Percentiles rank a stretch among this genome's conserved stretches.
These are phyloP conservation scores for Umbelopsis sp. DNA, from an alignment of 371 early-diverging fungal species.

Conservation along the genomic window DNA sequence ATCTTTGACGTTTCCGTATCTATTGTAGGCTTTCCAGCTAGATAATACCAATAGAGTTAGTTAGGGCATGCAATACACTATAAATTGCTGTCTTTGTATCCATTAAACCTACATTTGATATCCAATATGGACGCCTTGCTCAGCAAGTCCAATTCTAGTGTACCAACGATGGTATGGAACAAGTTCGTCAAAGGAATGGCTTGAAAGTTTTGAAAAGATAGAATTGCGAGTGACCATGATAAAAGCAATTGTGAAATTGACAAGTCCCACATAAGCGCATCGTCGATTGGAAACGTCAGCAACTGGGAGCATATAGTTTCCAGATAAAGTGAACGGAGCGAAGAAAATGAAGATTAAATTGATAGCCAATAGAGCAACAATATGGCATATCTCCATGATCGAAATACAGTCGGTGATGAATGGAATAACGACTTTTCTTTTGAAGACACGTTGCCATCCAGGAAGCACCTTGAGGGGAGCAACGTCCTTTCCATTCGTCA, in stretches of 20 bases:
- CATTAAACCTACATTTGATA: slow-evolving; percentile 4
- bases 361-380: not conserved
- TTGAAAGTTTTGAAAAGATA: not conserved
- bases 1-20: slow-evolving; percentile 11
- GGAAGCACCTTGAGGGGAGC: not conserved
- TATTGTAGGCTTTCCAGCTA: slow-evolving; percentile 8
- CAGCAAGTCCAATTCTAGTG: slow-evolving; percentile 9
- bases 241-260: not conserved
- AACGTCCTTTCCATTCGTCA: not conserved
- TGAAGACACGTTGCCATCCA: not conserved
- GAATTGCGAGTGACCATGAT: slow-evolving; percentile 1
- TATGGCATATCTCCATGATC: not conserved
- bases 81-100: no score
- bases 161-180: slow-evolving; percentile 12
- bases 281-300: slow-evolving; percentile 4
- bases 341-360: slow-evolving; percentile 12
- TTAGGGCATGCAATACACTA: no score
- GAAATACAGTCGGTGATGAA: not conserved
- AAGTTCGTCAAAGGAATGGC: slow-evolving; percentile 9
- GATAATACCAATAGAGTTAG: not conserved
- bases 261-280: slow-evolving; percentile 9
- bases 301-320: slow-evolving; percentile 18
- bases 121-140: slow-evolving; percentile 5
- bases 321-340: slow-evolving; percentile 1
- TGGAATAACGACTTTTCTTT: not conserved